These are phyloP conservation scores for Hypoxylon sp. DNA, from an alignment of 2,329 filamentous ascomycete genomes.

Conservation along the genomic window DNA sequence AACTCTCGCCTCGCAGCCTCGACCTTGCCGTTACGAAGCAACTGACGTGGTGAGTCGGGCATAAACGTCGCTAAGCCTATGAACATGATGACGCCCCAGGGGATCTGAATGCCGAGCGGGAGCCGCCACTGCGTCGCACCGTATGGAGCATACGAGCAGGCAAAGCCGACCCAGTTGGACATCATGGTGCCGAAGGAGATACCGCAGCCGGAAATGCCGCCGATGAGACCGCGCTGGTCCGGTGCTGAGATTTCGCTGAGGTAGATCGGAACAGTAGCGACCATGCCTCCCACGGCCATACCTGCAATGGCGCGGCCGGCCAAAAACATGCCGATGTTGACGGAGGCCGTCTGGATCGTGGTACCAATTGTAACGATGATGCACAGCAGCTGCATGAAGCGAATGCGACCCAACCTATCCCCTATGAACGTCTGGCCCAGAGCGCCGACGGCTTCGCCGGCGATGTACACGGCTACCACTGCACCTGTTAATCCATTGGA, in stretches of 20 bases:
- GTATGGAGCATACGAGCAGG: conserved; percentile 67
- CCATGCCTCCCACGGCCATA: conserved; percentile 61
- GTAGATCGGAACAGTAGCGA: conserved; percentile 69
- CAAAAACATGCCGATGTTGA: conserved; percentile 70
- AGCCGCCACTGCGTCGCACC: conserved; percentile 69
- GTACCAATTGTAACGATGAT: conserved; percentile 69
- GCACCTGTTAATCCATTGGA: conserved; percentile 68
- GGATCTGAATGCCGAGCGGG: conserved; percentile 68
- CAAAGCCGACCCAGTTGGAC: conserved; percentile 71
- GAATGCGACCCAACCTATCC: conserved; percentile 67
- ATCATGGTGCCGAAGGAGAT: conserved; percentile 70
- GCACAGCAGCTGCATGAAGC: conserved; percentile 69
- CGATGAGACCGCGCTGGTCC: conserved; percentile 66
- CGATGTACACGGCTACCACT: conserved; percentile 72
- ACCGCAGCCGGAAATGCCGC: conserved; percentile 67
- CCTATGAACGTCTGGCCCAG: conserved; percentile 67
- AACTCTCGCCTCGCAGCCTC: conserved; percentile 66
- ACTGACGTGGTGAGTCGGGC: conserved; percentile 68
- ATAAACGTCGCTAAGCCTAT: conserved; percentile 68
- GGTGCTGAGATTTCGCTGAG: conserved; percentile 68
- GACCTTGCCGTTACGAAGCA: conserved; percentile 65
- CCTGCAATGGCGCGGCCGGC: conserved; percentile 65
- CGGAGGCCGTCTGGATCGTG: conserved; percentile 67
- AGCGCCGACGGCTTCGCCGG: conserved; percentile 70
- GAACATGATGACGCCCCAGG: conserved; percentile 70